Conservation (phyloP, 345 rosid species). For the Euphorbia tirucalli region DNA sequence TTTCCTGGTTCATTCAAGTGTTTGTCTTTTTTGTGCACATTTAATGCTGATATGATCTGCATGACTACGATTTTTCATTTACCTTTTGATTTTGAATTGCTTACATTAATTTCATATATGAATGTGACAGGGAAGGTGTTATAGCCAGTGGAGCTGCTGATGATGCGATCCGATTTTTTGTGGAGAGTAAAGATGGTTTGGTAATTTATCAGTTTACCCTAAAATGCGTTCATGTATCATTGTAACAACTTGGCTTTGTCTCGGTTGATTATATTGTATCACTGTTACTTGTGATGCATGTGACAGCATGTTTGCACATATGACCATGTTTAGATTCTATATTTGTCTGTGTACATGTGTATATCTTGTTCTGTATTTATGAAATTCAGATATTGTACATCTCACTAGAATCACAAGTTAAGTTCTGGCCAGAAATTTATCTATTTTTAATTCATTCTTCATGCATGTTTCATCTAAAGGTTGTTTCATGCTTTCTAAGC, state of each 20-base stretch:
- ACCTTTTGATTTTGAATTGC: constrained; percentile 5
- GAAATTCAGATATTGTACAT: neutral
- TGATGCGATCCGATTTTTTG: constrained; percentile 74
- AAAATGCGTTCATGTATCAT: constrained; percentile 2
- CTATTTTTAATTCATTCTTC: neutral
- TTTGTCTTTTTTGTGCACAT: neutral
- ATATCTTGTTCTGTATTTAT: neutral
- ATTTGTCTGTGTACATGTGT: neutral
- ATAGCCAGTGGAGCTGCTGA: constrained; percentile 96
- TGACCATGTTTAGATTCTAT: neutral
- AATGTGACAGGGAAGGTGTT: constrained; percentile 53
- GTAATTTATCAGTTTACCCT: constrained; percentile 32
- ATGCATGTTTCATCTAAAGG: neutral
- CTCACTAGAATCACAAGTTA: neutral
- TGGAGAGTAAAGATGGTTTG: constrained; percentile 57
- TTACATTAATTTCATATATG: constrained; percentile 5
- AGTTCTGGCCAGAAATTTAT: neutral
- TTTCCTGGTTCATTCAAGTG: neutral
- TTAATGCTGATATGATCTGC: neutral
- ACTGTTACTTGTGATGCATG: neutral
- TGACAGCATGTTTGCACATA: neutral
- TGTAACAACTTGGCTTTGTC: neutral
- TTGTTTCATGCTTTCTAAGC: neutral
- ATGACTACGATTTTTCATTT: neutral
- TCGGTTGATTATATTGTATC: neutral